Conservation (phyloP, 208 protist genomes). For the Naegleria fowleri region DNA sequence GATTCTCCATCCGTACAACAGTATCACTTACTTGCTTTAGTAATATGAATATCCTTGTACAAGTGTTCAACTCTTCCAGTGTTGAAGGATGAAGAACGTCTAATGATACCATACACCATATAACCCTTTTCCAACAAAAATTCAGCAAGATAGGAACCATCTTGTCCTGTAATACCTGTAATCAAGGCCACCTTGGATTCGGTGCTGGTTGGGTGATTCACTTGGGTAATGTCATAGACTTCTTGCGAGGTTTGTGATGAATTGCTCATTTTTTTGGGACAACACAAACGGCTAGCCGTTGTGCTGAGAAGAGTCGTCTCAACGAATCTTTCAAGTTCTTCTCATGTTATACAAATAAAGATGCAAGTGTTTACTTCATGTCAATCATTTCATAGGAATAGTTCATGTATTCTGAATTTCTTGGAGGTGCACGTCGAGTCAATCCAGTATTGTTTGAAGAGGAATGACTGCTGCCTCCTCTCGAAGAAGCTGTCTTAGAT, state of each 20-base stretch:
- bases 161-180: conserved; percentile 82
- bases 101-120: conserved; percentile 83
- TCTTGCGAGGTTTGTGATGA: neutral
- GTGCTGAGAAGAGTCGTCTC: too few species aligned
- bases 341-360: too few species aligned
- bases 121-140: conserved; percentile 69
- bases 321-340: too few species aligned
- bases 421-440: too few species aligned
- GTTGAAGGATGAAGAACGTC: conserved; percentile 79
- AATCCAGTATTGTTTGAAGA: too few species aligned
- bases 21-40: conserved; percentile 33
- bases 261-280: neutral
- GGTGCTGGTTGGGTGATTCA: neutral
- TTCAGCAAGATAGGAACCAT: conserved; percentile 63
- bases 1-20: too few species aligned
- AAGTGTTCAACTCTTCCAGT: conserved; percentile 79
- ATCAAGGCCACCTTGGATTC: conserved; percentile 68
- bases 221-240: neutral
- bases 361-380: too few species aligned
- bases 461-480: too few species aligned
- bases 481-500: too few species aligned
- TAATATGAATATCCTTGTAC: conserved; percentile 49
- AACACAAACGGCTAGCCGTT: too few species aligned
- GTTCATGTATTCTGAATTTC: too few species aligned
- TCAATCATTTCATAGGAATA: too few species aligned